phyloP scores from a whole-genome alignment of 2,329 filamentous ascomycete species.

The Trichoderma harzianum region DNA sequence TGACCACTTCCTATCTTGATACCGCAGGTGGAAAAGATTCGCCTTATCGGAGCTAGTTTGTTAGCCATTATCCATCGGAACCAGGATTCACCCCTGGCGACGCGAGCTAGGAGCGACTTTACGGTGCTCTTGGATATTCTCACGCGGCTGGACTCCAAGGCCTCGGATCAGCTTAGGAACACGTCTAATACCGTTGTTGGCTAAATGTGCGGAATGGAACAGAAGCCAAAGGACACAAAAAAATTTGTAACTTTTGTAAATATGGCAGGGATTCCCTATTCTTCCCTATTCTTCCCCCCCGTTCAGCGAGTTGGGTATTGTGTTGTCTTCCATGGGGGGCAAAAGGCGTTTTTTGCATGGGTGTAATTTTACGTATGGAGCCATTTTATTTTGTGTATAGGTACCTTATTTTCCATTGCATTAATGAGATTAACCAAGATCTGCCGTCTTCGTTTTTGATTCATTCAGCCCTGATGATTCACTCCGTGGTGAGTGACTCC shows the following conservation, averaged over 20 bases:
- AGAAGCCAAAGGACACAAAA: neutral
- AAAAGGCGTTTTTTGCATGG: neutral
- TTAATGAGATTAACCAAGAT: slow-evolving; percentile 4
- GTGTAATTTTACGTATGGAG: neutral
- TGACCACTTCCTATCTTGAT: neutral
- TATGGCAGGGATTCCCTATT: neutral
- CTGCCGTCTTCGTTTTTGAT: neutral
- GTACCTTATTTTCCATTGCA: neutral
- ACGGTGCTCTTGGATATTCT: slow-evolving; percentile 39
- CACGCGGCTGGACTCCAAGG: slow-evolving; percentile 41
- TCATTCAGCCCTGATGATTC: neutral
- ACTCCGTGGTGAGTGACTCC: neutral
- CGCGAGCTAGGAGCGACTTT: slow-evolving; percentile 39
- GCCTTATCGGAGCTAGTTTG: slow-evolving; percentile 37
- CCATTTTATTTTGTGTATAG: neutral
- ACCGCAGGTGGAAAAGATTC: slow-evolving; percentile 39
- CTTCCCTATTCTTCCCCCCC: neutral
- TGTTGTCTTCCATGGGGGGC: neutral
- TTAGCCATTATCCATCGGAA: slow-evolving; percentile 39
- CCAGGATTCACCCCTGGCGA: slow-evolving; percentile 34
- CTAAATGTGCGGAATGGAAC: neutral
- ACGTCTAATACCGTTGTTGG: slow-evolving; percentile 18
- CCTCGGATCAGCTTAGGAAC: slow-evolving; percentile 39
- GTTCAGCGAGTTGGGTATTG: neutral
- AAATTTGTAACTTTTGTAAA: slow-evolving; percentile 1